Percentiles rank a stretch among this genome's conserved stretches.
Evolutionary conservation across 352 stramenopile species (phyloP).

Genomic region (Pythium dissotocum): DNA sequence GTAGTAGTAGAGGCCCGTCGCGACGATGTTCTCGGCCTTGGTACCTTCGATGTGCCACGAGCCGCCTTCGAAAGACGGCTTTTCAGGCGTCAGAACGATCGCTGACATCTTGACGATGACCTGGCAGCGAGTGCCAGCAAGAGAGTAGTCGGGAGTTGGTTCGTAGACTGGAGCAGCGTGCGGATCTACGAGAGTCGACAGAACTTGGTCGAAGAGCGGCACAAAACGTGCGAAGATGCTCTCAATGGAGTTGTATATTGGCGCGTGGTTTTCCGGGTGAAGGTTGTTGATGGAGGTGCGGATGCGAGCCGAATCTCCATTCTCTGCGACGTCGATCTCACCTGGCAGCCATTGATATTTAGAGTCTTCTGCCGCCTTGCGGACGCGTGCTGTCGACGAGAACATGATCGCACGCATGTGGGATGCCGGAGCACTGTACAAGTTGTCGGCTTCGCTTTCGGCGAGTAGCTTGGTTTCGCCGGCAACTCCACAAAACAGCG

Average conservation of each 20-base stretch:
- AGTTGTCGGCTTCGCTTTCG: not conserved
- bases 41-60: conserved; percentile 38
- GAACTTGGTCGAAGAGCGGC: conserved; percentile 31
- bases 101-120: conserved; percentile 42
- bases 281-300: conserved; percentile 46
- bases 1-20: conserved; percentile 41
- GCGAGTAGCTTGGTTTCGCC: conserved; percentile 27
- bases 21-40: conserved; percentile 35
- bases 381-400: conserved; percentile 15
- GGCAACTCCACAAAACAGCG: conserved; percentile 42
- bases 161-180: conserved; percentile 6
- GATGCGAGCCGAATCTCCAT: conserved; percentile 20
- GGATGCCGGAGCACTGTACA: conserved; percentile 17
- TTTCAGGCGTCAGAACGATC: conserved; percentile 38
- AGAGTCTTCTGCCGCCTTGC: conserved; percentile 21
- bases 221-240: conserved; percentile 33
- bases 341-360: conserved; percentile 41
- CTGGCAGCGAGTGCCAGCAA: conserved; percentile 5
- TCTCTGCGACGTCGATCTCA: conserved; percentile 22
- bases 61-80: conserved; percentile 29
- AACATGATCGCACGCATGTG: conserved; percentile 41
- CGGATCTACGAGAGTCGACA: conserved; percentile 14
- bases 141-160: conserved; percentile 18
- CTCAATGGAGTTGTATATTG: conserved; percentile 29
- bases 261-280: conserved; percentile 25